Conservation (phyloP, 164 flowering plant genomes). For the Vitis cinerea region DNA sequence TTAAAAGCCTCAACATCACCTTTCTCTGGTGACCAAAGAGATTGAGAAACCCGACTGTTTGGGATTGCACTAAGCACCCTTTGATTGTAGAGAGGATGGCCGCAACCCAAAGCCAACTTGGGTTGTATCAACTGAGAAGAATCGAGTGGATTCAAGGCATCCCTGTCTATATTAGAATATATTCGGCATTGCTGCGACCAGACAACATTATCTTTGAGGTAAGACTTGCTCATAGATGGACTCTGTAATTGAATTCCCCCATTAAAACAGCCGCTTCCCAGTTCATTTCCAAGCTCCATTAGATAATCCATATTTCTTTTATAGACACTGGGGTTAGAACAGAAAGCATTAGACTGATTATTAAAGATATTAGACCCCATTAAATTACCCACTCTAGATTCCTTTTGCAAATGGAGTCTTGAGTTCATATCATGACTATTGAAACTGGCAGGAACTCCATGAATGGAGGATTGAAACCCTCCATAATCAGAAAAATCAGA, state of each 20-base stretch:
- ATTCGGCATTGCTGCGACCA: conserved; percentile 14
- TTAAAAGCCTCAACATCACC: conserved; percentile 21
- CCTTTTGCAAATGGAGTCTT: conserved; percentile 17
- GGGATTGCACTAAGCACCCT: conserved; percentile 13
- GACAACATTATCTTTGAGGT: conserved; percentile 15
- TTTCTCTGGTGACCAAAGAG: neutral
- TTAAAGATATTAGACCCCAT: conserved; percentile 8
- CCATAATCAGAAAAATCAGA: conserved; percentile 18
- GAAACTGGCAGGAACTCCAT: neutral
- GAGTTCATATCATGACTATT: conserved; percentile 18
- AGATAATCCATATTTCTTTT: conserved; percentile 11
- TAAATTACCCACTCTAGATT: conserved; percentile 13
- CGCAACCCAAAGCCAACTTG: conserved; percentile 9
- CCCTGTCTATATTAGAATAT: conserved; percentile 11
- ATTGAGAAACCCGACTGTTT: conserved; percentile 16
- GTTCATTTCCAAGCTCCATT: conserved; percentile 16
- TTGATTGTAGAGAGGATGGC: conserved; percentile 9
- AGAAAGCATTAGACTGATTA: conserved; percentile 9
- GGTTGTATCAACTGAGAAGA: conserved; percentile 17
- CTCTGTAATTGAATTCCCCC: conserved; percentile 7
- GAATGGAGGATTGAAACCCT: conserved; percentile 11
- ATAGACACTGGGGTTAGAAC: conserved; percentile 6
- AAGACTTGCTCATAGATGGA: conserved; percentile 21
- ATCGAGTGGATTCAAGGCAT: conserved; percentile 10
- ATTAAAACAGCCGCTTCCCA: conserved; percentile 6